Base-by-base conservation (phyloP, 768 basidiomycete species). In the Grammothele lineata region DNA sequence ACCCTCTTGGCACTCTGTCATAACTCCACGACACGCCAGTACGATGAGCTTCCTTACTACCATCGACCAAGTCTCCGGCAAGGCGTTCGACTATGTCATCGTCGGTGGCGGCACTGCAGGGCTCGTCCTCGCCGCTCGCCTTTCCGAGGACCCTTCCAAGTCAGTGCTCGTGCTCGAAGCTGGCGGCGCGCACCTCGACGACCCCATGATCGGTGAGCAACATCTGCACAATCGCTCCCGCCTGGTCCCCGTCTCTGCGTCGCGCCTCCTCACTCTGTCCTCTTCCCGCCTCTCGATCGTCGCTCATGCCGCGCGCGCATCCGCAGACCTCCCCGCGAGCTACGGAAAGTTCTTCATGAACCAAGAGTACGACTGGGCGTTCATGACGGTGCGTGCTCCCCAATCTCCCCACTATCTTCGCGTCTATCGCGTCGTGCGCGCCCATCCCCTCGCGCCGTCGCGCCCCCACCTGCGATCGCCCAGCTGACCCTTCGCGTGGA, bases 61-160 rank as follows among this genome's bases (percentile, higher is more conserved):
- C 12, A 9, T 33, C 17, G 27, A 32, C 42, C 1, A 43, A 4
- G 33, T 43, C 17, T 43, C 42, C 8, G 33, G 33, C 18, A 32
- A 43, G 42, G 12, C 23, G 3, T 43, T 33, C 43, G 43, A 44
- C 43, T 44, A 44, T 32, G 19, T 44, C 43, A 24, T 44, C 33
- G 19, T 44, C 18, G 43, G 43, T 22, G 35, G 33, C 11, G 33
- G 35, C 5, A 44, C 43, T 23, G 67, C 67, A 3, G 72, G 73
- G 11, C 53, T 72, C 21, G 66, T 66, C 8, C 54, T 73, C 22
- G 72, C 71, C 17, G 58, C 60, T 5, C 60, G 73, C 12, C 57
- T 75, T 25, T 55, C 64, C 9, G 66, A 69, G 40, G 66, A 72
- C 50, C 43, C 58, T 1, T 51, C 59, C 27, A 60, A 61, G 45